These are phyloP conservation scores for Solanum sparsipilum DNA, from an alignment of 257 asterid species.

Conservation along the genomic window DNA sequence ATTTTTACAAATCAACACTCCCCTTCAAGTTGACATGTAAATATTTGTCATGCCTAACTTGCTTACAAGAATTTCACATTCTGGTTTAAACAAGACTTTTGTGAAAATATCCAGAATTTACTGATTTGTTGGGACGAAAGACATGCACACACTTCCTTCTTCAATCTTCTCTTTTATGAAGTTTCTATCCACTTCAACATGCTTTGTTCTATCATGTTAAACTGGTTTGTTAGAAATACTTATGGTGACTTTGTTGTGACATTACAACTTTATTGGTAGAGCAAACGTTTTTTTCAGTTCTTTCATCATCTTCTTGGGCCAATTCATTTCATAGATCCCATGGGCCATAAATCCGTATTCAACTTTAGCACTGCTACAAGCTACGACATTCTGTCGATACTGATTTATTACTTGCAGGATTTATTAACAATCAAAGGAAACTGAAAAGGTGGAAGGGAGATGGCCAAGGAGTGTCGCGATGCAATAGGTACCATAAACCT, in stretches of 20 bases:
- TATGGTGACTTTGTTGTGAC: not conserved
- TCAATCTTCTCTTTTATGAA: not conserved
- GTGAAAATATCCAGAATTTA: not conserved
- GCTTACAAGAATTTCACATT: not conserved
- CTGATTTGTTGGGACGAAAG: not conserved
- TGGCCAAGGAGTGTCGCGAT: not conserved
- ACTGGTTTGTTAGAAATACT: not conserved
- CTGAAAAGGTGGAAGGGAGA: not conserved
- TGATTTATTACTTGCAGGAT: not conserved
- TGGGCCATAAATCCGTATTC: not conserved
- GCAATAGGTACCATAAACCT: not conserved
- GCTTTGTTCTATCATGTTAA: not conserved
- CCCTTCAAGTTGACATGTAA: not conserved
- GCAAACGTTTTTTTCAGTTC: not conserved
- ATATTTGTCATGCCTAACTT: not conserved
- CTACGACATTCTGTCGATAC: not conserved
- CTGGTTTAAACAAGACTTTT: not conserved
- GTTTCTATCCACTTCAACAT: rapidly evolving
- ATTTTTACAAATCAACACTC: not conserved
- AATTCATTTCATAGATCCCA: not conserved
- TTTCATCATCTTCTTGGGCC: not conserved
- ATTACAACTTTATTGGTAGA: not conserved
- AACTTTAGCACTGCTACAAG: not conserved
- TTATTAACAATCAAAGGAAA: not conserved
- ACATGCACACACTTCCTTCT: not conserved